Evolutionary conservation across 352 stramenopile genomes (phyloP).

Genomic region (Thraustochytrium sp.): DNA sequence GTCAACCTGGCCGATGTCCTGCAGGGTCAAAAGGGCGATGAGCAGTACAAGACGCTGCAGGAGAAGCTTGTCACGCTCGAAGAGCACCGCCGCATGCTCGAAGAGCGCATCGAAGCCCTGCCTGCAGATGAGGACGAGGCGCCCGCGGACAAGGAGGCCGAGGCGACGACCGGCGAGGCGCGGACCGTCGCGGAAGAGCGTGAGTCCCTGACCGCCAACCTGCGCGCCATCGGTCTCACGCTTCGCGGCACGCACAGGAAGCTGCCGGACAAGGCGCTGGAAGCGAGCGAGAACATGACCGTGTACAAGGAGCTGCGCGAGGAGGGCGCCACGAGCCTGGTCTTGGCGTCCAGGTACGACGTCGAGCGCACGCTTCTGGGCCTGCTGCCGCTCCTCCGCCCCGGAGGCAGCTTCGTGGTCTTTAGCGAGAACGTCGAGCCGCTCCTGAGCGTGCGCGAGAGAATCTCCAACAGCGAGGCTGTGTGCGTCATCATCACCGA

Average conservation of each 20-base stretch:
- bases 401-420: conserved; percentile 87
- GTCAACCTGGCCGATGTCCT: conserved; percentile 65
- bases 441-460: conserved; percentile 76
- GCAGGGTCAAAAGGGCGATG: conserved; percentile 50
- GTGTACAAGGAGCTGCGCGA: conserved; percentile 53
- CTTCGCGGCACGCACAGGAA: conserved; percentile 49
- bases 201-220: background rate
- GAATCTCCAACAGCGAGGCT: conserved; percentile 77
- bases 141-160: background rate
- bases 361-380: conserved; percentile 71
- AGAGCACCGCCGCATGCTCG: background rate
- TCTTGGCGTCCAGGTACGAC: conserved; percentile 83
- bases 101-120: background rate
- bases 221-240: background rate
- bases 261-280: conserved; percentile 67
- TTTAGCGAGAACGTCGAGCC: conserved; percentile 88
- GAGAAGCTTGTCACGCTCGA: background rate
- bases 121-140: background rate
- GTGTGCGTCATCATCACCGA: conserved; percentile 88
- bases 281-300: conserved; percentile 69
- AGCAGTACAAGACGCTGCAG: background rate
- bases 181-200: background rate
- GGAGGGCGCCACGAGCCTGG: conserved; percentile 61
- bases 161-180: no score
- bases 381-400: conserved; percentile 77